These are phyloP conservation scores for Talaromyces funiculosus DNA, from an alignment of 2,329 filamentous ascomycete genomes.

Conservation along the genomic window DNA sequence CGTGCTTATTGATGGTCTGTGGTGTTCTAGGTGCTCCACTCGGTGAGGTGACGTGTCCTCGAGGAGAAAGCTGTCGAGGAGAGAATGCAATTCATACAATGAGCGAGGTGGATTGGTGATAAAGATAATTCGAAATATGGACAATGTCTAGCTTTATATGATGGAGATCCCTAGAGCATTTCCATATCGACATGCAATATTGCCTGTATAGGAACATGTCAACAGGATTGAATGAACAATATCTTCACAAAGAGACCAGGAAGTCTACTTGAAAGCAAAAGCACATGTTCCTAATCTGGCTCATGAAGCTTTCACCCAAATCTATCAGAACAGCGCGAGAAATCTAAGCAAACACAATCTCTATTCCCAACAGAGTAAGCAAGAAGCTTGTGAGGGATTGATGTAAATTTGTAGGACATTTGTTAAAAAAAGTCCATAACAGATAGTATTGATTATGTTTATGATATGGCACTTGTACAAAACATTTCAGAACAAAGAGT, in stretches of 20 bases:
- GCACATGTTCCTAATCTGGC: not conserved
- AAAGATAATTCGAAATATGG: not conserved
- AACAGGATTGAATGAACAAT: not conserved
- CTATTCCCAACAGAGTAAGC: not conserved
- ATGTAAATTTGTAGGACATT: not conserved
- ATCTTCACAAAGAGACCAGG: not conserved
- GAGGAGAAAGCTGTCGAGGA: not conserved
- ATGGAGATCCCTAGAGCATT: not conserved
- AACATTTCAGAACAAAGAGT: not conserved
- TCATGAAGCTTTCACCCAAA: not conserved
- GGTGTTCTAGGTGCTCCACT: not conserved
- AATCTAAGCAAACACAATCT: not conserved
- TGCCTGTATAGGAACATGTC: not conserved
- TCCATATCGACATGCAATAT: not conserved
- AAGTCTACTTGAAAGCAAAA: not conserved
- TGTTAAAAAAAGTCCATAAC: not conserved
- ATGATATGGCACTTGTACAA: not conserved
- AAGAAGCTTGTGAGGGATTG: not conserved
- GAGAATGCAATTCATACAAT: not conserved
- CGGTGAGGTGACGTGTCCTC: not conserved
- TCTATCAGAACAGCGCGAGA: not conserved
- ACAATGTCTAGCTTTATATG: not conserved
- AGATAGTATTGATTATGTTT: not conserved
- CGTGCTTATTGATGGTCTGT: not conserved
- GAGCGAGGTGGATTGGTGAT: not conserved